phyloP scores from a whole-genome alignment of 345 rosid species.

The Mercurialis annua region DNA sequence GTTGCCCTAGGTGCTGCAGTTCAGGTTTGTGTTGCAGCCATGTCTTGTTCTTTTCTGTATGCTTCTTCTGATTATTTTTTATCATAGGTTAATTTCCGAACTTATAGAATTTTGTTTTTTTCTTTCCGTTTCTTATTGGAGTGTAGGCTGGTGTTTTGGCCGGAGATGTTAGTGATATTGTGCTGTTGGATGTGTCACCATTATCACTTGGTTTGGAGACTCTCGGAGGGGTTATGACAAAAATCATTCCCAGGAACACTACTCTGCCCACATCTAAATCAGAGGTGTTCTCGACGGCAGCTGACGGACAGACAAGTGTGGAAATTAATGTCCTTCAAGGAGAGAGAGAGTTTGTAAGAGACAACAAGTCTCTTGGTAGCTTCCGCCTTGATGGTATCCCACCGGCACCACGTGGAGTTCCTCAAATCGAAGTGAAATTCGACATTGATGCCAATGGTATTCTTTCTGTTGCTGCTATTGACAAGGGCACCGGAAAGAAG shows the following conservation, averaged over 20 bases:
- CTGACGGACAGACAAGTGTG: conserved; percentile 98
- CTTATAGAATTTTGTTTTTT: neutral
- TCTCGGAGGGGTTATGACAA: conserved; percentile 98
- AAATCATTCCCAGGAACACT: conserved; percentile 89
- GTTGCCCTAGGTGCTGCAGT: conserved; percentile 99
- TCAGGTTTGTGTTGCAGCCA: conserved; percentile 46
- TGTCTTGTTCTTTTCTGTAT: neutral
- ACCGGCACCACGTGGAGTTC: conserved; percentile 91
- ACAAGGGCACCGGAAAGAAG: conserved; percentile 90
- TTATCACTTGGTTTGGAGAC: conserved; percentile 91
- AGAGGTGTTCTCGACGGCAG: conserved; percentile 97
- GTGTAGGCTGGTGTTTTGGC: conserved; percentile 90
- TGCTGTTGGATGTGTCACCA: conserved; percentile 82
- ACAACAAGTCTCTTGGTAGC: conserved; percentile 85
- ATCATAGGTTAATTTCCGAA: neutral
- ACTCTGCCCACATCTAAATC: conserved; percentile 96
- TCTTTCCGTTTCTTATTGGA: neutral
- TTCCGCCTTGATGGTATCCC: conserved; percentile 78
- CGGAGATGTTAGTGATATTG: conserved; percentile 97
- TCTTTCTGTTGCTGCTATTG: conserved; percentile 77
- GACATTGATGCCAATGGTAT: conserved; percentile 98
- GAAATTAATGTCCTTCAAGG: conserved; percentile 98
- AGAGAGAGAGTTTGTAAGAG: conserved; percentile 94
- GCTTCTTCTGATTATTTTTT: neutral
- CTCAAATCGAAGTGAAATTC: conserved; percentile 88